These are phyloP conservation scores for Arachis monticola DNA, from an alignment of 331 rosid genomes.

Conservation along the genomic window DNA sequence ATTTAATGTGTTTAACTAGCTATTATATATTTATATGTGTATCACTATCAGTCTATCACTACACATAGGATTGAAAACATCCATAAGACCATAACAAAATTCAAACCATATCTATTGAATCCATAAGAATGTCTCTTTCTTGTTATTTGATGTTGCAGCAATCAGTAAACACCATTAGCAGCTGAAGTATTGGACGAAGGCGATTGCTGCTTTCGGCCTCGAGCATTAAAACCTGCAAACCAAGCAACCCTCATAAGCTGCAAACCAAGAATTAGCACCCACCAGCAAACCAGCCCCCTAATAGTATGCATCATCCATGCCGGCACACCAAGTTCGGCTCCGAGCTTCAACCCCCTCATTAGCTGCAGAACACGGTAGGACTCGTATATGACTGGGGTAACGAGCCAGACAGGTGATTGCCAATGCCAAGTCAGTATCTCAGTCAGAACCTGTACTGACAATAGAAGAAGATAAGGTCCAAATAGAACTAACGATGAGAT, in stretches of 20 bases:
- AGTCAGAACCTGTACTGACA: constrained; percentile 78
- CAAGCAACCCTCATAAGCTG: constrained; percentile 98
- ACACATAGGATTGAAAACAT: constrained; percentile 19
- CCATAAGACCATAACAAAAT: constrained; percentile 16
- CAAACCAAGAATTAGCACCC: constrained; percentile 88
- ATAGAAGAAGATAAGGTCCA: constrained; percentile 82
- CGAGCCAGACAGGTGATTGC: constrained; percentile 96
- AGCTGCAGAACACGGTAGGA: constrained; percentile 89
- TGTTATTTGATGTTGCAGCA: neutral
- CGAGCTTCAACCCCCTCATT: constrained; percentile 90
- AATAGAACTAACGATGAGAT: constrained; percentile 74
- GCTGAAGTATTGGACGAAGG: constrained; percentile 43
- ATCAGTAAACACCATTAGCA: constrained; percentile 39
- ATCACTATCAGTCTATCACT: constrained; percentile 36
- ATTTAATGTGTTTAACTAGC: neutral
- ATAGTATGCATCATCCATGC: constrained; percentile 80
- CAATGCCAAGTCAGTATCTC: constrained; percentile 93
- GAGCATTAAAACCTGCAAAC: constrained; percentile 80
- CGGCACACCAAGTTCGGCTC: constrained; percentile 75
- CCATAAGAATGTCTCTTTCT: constrained; percentile 28
- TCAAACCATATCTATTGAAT: constrained; percentile 8
- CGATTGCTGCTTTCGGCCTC: constrained; percentile 38
- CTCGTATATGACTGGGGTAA: constrained; percentile 82
- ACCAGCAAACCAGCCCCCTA: constrained; percentile 87
- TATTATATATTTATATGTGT: constrained; percentile 16